Evolutionary conservation across 2,329 filamentous ascomycete genomes (phyloP).

Genomic region (Venturia asperata): DNA sequence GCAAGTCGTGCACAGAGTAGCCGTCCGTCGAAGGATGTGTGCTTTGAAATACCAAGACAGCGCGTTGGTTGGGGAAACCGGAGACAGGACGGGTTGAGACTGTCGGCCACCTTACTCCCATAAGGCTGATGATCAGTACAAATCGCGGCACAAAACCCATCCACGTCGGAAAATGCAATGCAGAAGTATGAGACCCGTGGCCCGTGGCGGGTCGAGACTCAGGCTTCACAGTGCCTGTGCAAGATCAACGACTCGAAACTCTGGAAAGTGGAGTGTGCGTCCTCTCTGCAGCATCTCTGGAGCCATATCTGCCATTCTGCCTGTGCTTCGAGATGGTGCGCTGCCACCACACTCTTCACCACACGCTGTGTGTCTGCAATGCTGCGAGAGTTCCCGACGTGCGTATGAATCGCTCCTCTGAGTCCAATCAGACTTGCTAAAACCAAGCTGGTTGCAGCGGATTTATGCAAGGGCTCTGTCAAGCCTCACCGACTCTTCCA

Average conservation of each 20-base stretch:
- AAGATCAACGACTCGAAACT: neutral
- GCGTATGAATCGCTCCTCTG: neutral
- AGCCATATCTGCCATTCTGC: neutral
- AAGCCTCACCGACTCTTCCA: constrained; percentile 2
- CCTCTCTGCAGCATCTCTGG: neutral
- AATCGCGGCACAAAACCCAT: neutral
- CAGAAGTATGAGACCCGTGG: neutral
- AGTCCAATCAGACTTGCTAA: neutral
- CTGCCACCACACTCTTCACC: constrained; percentile 3
- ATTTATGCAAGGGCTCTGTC: neutral
- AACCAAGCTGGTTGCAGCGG: neutral
- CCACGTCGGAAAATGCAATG: neutral
- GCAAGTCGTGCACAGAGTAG: neutral
- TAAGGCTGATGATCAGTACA: neutral
- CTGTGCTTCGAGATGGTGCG: neutral
- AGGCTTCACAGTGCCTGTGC: neutral
- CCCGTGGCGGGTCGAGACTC: neutral
- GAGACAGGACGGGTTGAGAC: neutral
- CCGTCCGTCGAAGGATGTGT: neutral
- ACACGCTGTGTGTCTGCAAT: neutral
- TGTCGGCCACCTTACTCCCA: neutral
- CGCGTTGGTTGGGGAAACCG: neutral
- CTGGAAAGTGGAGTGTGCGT: neutral
- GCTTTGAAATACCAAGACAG: neutral
- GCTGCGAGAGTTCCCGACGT: neutral